A percentile compares a stretch with the other conserved stretches of the same genome.
Conservation (phyloP, 768 basidiomycete genomes). For the Leccinum uliginosum region DNA sequence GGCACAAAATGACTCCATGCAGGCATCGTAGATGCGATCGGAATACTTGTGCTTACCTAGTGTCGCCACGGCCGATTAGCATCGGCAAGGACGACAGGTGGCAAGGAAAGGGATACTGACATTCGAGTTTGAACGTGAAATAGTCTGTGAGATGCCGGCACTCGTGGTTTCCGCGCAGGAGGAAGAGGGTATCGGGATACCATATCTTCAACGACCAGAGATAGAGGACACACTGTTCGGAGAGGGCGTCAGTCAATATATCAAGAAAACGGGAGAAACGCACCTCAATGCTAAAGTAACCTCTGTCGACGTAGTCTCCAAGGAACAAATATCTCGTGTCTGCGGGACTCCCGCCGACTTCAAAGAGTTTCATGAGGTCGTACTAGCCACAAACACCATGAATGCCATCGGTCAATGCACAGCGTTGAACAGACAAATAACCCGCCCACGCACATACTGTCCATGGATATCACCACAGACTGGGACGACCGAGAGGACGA, state of each 20-base stretch:
- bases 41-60: slow-evolving; percentile 99
- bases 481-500: slow-evolving; percentile 27
- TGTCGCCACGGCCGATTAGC: neutral
- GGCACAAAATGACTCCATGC: slow-evolving; percentile 96
- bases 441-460: slow-evolving; percentile 76
- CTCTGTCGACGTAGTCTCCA: slow-evolving; percentile 91
- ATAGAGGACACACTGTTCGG: slow-evolving; percentile 84
- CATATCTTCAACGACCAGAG: slow-evolving; percentile 99
- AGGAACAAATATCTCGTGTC: slow-evolving; percentile 91
- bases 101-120: slow-evolving; percentile 41
- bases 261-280: slow-evolving; percentile 7
- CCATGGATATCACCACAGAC: slow-evolving; percentile 99
- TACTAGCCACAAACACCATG: slow-evolving; percentile 45
- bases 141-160: slow-evolving; percentile 98
- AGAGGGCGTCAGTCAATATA: slow-evolving; percentile 1
- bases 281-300: slow-evolving; percentile 92
- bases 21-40: slow-evolving; percentile 92
- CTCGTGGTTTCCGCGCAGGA: slow-evolving; percentile 97
- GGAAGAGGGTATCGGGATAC: slow-evolving; percentile 96
- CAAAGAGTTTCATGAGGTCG: slow-evolving; percentile 93
- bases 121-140: slow-evolving; percentile 98
- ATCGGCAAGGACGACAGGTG: no score
- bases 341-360: slow-evolving; percentile 91
- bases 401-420: slow-evolving; percentile 15
- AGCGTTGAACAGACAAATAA: slow-evolving; percentile 4